Base-by-base conservation (phyloP, 495 filamentous ascomycete species). In the Hyaloscypha bicolor region DNA sequence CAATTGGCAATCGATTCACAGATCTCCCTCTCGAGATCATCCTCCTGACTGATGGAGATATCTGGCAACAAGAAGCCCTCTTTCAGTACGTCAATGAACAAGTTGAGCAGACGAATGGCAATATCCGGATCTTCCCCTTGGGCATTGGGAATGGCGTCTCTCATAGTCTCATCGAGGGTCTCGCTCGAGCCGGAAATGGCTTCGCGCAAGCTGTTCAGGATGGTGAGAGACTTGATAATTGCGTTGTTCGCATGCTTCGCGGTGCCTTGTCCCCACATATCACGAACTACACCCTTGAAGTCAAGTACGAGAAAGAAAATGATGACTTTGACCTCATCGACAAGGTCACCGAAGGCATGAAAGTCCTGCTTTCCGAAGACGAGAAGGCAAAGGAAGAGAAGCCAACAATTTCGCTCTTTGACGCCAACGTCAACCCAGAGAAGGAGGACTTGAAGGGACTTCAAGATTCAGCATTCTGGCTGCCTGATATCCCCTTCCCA, bases 201-300 rank as follows among this genome's bases (percentile, higher is more conserved):
- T 90, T 91, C 68, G 79, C 86, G 1, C 89, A 91, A 74, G 71
- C 81, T 0, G 88, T 91, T 0, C 79, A 79, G 6, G 73, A 80
- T 31, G 76, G 79, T 11, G 89, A 91, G 65, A 82, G 83, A 68
- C 80, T 89, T 64, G 84, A 88, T 66, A 80, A 74, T 61, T 90
- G 90, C 73, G 81, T 92, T 5, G 80, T 92, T 9, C 81, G 89
- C 9, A 91, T 92, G 87, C 76, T 93, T 53, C 91, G 91, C 69
- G 88, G 83, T 0, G 87, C 87, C 0, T 71, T 92, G 32, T 82
- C 82, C 5, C 86, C 87, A 2, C 86, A 91, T 66, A 74, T 90
- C 55, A 79, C 69, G 29, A 81, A 87, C 64, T 91, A 87, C 66
- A 81, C 76, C 0, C 71, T 91, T 3, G 86, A 90, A 58, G 76